Evolutionary conservation across 768 basidiomycete genomes (phyloP).

Genomic region (Suillus placidus): DNA sequence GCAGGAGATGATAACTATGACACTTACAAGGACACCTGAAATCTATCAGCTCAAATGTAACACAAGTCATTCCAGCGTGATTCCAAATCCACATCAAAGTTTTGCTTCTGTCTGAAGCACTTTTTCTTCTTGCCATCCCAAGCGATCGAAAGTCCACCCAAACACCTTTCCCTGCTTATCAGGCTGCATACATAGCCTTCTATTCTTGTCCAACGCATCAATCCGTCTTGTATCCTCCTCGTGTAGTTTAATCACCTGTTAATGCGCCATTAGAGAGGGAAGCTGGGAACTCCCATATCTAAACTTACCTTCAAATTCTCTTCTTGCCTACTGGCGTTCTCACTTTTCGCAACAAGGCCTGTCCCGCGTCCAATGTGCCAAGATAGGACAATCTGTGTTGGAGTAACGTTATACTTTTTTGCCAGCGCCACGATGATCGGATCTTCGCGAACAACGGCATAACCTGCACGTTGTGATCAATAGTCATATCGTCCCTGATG

Average conservation of each 20-base stretch:
- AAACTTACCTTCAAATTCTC: slow-evolving; percentile 49
- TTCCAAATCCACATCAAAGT: neutral
- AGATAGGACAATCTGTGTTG: slow-evolving; percentile 56
- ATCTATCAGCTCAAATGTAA: neutral
- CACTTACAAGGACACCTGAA: neutral
- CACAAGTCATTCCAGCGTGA: neutral
- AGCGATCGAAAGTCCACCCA: slow-evolving; percentile 48
- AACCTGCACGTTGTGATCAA: slow-evolving; percentile 9
- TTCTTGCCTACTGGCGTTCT: slow-evolving; percentile 48
- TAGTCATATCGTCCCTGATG: neutral
- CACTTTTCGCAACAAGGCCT: slow-evolving; percentile 57
- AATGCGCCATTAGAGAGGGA: neutral
- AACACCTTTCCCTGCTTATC: slow-evolving; percentile 35
- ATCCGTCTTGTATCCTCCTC: slow-evolving; percentile 37
- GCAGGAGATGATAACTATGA: neutral
- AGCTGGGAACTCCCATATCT: neutral
- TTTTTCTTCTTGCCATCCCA: slow-evolving; percentile 43
- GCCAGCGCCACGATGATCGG: slow-evolving; percentile 36
- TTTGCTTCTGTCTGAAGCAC: slow-evolving; percentile 1
- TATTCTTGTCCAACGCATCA: slow-evolving; percentile 34
- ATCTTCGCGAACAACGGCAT: slow-evolving; percentile 38
- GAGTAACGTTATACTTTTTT: slow-evolving; percentile 43
- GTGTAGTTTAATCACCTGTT: slow-evolving; percentile 35
- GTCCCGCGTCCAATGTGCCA: slow-evolving; percentile 60
- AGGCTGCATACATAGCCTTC: slow-evolving; percentile 35